Evolutionary conservation across 73 alveolate genomes (phyloP), one percentile per base, ranked within the genome.

Genomic region (Tetrahymena malaccensis): DNA sequence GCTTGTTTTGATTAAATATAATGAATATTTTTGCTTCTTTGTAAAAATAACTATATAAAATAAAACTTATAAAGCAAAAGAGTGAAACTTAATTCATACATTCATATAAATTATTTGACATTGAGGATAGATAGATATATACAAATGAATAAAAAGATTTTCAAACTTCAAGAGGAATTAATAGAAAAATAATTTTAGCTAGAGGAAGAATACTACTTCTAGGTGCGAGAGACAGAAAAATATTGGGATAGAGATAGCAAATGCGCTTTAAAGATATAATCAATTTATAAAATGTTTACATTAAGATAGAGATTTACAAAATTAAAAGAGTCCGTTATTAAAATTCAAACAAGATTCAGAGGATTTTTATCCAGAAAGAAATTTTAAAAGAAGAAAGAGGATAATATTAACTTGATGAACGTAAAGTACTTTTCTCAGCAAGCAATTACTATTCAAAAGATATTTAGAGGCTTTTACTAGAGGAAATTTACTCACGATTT

Each of bases 391-490:
- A 70, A 70, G 43, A 70, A 70, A 12, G 89, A 70, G 43, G 89
- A 70, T 70, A 70, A 70, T 70, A 70, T 70, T 27, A 70, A 70
- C 21, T 27, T 70, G 89, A 70, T 70, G 89, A 70, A 70, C 25
- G 89, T 70, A 19, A 70, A 31, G 31, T 70, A 70, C 89, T 70
- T 70, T 70, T 70, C 89, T 27, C 89, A 70, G 37, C 11, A 70
- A 17, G 94, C 97, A 13, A 95, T 95, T 35, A 89, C 95, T 35
- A 95, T 95, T 85, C 95, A 95, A 95, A 95, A 95, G 93, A 50
- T 84, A 85, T 95, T 95, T 34, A 89, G 97, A 89, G 97, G 97
- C 13, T 95, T 50, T 57, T 50, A 35, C 16, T 95, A 43, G 83
- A 43, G 97, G 84, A 95, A 95, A 95, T 95, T 85, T 50, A 43